These are phyloP conservation scores for Curvularia lunata DNA, from an alignment of 2,329 filamentous ascomycete species.

Conservation along the genomic window DNA sequence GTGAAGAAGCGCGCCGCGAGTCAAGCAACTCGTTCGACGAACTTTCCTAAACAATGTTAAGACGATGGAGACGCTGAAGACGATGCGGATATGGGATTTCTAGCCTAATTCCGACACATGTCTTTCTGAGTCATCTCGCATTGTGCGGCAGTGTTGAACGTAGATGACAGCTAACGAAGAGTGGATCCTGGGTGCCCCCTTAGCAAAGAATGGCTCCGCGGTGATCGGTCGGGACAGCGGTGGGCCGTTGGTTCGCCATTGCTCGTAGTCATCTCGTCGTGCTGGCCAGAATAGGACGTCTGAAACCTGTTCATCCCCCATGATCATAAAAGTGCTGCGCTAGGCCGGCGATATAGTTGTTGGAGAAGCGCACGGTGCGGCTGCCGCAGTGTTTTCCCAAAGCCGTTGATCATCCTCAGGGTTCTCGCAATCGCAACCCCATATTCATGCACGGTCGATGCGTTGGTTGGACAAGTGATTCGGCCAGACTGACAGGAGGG, in stretches of 20 bases:
- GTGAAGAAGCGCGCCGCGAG: constrained; percentile 2
- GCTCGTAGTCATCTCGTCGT: constrained; percentile 1
- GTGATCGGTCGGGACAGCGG: constrained; percentile 4
- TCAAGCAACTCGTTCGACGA: constrained; percentile 15
- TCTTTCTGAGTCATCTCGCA: constrained; percentile 16
- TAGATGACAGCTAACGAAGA: constrained; percentile 10
- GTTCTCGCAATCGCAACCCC: constrained; percentile 10
- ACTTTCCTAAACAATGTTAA: background rate
- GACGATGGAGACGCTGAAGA: background rate
- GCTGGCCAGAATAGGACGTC: constrained; percentile 2
- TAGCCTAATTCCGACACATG: background rate
- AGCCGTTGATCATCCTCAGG: constrained; percentile 19
- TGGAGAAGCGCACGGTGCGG: constrained; percentile 4
- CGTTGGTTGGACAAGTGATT: background rate
- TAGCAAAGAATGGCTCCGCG: constrained; percentile 2
- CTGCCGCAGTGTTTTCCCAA: constrained; percentile 19
- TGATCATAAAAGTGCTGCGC: constrained; percentile 11
- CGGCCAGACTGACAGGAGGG: background rate
- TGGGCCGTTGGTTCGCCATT: constrained; percentile 6
- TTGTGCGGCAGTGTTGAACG: constrained; percentile 10
- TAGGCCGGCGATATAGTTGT: background rate
- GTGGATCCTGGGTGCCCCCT: constrained; percentile 18
- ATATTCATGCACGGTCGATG: constrained; percentile 11
- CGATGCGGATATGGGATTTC: background rate
- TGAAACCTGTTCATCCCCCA: constrained; percentile 3